Evolutionary conservation across 306 rosid species (phyloP).

Genomic region (Hippophae gyantsensis): DNA sequence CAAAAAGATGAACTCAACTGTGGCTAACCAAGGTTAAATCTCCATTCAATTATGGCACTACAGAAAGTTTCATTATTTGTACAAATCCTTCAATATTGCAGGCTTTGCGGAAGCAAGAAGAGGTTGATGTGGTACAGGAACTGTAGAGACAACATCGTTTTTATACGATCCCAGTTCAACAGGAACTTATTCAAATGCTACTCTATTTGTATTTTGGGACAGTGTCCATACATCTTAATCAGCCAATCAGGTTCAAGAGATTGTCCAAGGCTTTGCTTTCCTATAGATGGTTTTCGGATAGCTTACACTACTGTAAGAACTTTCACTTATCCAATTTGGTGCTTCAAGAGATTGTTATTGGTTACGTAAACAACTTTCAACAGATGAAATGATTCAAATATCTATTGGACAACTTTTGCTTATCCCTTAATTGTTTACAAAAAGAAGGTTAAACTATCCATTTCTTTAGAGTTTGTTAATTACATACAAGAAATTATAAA

Average conservation of each 20-base stretch:
- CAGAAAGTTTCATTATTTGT: too few relatives aligned
- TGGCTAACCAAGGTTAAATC: slow-evolving; percentile 42
- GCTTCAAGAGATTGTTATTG: too few relatives aligned
- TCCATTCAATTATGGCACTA: slow-evolving; percentile 53
- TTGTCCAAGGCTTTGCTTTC: slow-evolving; percentile 41
- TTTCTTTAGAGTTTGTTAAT: too few relatives aligned
- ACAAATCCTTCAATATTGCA: slow-evolving; percentile 20
- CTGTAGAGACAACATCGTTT: slow-evolving; percentile 51
- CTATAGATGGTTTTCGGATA: slow-evolving; percentile 9
- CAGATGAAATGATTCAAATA: too few relatives aligned
- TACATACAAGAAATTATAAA: too few relatives aligned
- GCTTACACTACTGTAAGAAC: too few relatives aligned
- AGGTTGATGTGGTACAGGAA: slow-evolving; percentile 97
- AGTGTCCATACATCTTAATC: slow-evolving; percentile 88
- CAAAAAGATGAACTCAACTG: slow-evolving; percentile 56
- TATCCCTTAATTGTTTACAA: too few relatives aligned
- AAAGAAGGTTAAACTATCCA: too few relatives aligned
- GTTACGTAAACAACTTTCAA: too few relatives aligned
- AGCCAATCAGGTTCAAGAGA: slow-evolving; percentile 71
- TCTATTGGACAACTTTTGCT: too few relatives aligned
- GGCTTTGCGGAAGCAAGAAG: slow-evolving; percentile 69
- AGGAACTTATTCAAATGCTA: slow-evolving; percentile 86
- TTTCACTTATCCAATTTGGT: too few relatives aligned
- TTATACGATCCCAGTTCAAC: slow-evolving; percentile 63
- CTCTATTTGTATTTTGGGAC: slow-evolving; percentile 89